These are phyloP conservation scores for Ogataea pignaliae DNA, from an alignment of 805 yeast genomes.

Conservation along the genomic window DNA sequence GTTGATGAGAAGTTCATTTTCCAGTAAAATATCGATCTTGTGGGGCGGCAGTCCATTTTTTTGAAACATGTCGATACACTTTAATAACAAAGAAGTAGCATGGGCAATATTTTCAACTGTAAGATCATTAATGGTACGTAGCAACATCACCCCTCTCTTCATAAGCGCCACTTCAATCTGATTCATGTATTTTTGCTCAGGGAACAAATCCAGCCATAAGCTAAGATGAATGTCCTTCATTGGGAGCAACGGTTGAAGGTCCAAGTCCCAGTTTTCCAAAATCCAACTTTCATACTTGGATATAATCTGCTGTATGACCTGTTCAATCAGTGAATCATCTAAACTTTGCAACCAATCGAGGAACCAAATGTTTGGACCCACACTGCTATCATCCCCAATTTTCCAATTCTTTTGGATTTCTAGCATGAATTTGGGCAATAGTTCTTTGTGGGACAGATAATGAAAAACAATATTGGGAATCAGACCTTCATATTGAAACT, in stretches of 20 bases:
- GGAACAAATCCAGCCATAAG: slow-evolving; percentile 32
- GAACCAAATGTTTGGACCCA: slow-evolving; percentile 21
- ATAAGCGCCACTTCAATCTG: slow-evolving; percentile 37
- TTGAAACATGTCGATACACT: slow-evolving; percentile 4
- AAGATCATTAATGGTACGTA: neutral
- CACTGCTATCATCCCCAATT: slow-evolving; percentile 4
- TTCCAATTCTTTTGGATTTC: slow-evolving; percentile 35
- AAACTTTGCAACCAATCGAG: slow-evolving; percentile 24
- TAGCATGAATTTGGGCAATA: slow-evolving; percentile 35
- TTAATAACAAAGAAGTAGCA: too few species aligned
- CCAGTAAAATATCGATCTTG: slow-evolving; percentile 13
- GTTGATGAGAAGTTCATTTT: slow-evolving; percentile 15
- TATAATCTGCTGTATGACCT: slow-evolving; percentile 10
- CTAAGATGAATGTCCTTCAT: slow-evolving; percentile 16
- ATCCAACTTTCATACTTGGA: slow-evolving; percentile 21
- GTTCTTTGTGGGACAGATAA: slow-evolving; percentile 25
- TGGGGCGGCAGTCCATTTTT: slow-evolving; percentile 5
- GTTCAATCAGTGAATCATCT: slow-evolving; percentile 12
- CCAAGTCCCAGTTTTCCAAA: slow-evolving; percentile 15
- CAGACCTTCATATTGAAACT: slow-evolving; percentile 22
- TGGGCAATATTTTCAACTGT: too few species aligned
- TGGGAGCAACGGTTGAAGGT: slow-evolving; percentile 2
- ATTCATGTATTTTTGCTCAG: slow-evolving; percentile 16
- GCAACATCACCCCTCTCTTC: slow-evolving; percentile 48
- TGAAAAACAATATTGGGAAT: slow-evolving; percentile 28